Base-by-base conservation (phyloP, 1,284 basidiomycete species). In the Ustilago trichophora region DNA sequence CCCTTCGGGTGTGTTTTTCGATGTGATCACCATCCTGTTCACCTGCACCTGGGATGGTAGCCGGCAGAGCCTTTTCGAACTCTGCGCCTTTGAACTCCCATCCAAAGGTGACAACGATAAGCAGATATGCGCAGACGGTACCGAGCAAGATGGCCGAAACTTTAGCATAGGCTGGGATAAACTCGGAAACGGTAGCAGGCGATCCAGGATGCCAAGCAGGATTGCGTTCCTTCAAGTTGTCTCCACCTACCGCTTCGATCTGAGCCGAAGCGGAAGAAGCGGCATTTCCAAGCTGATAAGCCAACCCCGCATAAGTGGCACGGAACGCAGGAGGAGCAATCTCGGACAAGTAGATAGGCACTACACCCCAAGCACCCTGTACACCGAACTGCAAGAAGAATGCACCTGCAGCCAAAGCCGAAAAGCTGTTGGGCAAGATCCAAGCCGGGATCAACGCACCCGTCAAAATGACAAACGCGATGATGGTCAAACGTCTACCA, bases 261-360 rank as follows among this genome's bases (percentile, higher is more conserved):
- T 96, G 92, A 0, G 92, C 87, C 4, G 91, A 90, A 0, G 92
- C 91, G 0, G 89, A 88, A 0, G 90, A 92, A 8, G 94, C 87
- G 90, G 95, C 95, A 73, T 82, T 84, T 54, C 82, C 82, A 33
- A 82, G 68, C 55, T 96, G 93, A 83, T 95, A 98, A 0, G 91
- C 89, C 0, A 95, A 87, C 68, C 94, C 94, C 18, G 90, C 90
- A 85, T 95, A 97, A 0, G 91, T 91, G 8, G 93, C 92, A 49
- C 94, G 87, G 87, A 96, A 98, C 0, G 92, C 92, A 0, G 93
- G 89, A 0, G 93, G 92, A 0, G 91, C 90, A 83, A 94, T 88
- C 82, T 98, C 95, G 3, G 89, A 87, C n/a, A 96, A 85, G 80
- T 90, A 89, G 75, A 93, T 91, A 3, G 91, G 91, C 69, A 92